A percentile compares a stretch with the other conserved stretches of the same genome.
Conservation (phyloP, 2,329 filamentous ascomycete genomes). For the Colletotrichum trifolii region DNA sequence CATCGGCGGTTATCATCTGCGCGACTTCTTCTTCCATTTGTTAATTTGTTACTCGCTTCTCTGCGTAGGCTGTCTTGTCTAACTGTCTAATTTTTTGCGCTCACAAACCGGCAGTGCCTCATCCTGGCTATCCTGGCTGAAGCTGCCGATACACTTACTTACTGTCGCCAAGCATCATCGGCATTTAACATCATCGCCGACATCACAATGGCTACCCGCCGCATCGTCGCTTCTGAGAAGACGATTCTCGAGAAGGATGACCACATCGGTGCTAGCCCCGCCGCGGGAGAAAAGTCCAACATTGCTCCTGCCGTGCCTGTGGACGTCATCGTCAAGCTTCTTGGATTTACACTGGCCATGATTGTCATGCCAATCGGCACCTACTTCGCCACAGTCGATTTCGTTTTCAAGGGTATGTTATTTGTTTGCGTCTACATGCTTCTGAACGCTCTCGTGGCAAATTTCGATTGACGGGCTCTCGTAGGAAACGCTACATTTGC, state of each 20-base stretch:
- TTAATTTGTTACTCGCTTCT: no score
- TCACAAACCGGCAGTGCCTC: no score
- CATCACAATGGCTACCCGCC: slow-evolving; percentile 74
- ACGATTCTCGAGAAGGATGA: slow-evolving; percentile 72
- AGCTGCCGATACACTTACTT: no score
- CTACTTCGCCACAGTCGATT: slow-evolving; percentile 85
- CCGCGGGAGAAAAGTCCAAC: slow-evolving; percentile 69
- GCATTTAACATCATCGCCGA: not conserved
- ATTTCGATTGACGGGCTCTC: not conserved
- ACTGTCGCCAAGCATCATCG: no score
- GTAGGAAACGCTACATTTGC: slow-evolving; percentile 89
- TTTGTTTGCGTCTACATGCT: not conserved
- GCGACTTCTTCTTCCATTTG: no score
- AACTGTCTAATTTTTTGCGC: no score
- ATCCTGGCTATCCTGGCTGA: no score
- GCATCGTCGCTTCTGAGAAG: slow-evolving; percentile 74
- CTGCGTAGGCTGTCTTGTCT: no score
- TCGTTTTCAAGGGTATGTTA: slow-evolving; percentile 77
- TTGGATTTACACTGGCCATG: slow-evolving; percentile 94
- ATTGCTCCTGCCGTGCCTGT: slow-evolving; percentile 85
- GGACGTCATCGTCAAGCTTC: slow-evolving; percentile 90
- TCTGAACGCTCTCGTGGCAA: not conserved
- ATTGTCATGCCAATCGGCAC: slow-evolving; percentile 85
- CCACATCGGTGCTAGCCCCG: slow-evolving; percentile 49
- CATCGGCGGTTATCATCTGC: no score